Base-by-base conservation (phyloP, 2,329 filamentous ascomycete genomes). In the Phoma sp. region DNA sequence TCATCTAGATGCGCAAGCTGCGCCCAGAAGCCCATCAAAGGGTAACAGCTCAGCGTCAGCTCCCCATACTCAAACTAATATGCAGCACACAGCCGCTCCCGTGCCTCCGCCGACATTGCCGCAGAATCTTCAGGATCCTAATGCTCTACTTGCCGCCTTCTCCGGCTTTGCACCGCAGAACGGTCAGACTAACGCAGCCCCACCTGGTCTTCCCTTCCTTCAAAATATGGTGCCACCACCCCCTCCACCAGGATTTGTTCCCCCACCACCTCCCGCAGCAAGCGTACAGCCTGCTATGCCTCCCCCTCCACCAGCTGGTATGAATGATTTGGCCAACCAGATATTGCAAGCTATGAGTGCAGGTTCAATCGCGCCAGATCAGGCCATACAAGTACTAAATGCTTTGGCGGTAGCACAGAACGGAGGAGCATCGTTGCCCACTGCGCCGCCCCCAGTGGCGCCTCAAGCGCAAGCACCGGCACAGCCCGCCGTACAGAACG, bases 61-160 rank as follows among this genome's bases (percentile, higher is more conserved):
- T 30, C 54, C 57, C 38, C 49, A 40, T 43, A 46, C 37, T 46
- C 70, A 67, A 26, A 65, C 67, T 72, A 71, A 73, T 47, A 42
- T 56, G 28, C 68, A 68, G 53, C 60, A 57, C 48, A 34, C 55
- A 60, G 63, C 62, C 14, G 56, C 61, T 55, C 51, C 59, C 21
- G 52, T 61, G 25, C 38, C 58, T 42, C 42, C 58, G 47, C 53
- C 64, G 30, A 29, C 59, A 29, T 11, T 36, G 3, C n/a, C 30
- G 12, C 59, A 65, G 45, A 47, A 62, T 46, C 56, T 61, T 18
- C 69, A 68, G 49, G 71, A 71, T 53, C 53, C 67, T 28, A 62
- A 57, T 53, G 64, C 72, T 54, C 52, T 75, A 25, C 68, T 73
- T 54, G 71, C 73, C 38, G 69, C 70, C 10, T 64, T 76, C 42